Percentiles rank a stretch among this genome's conserved stretches.
Conservation (phyloP, 352 stramenopile species). For the Phytopythium boreale region DNA sequence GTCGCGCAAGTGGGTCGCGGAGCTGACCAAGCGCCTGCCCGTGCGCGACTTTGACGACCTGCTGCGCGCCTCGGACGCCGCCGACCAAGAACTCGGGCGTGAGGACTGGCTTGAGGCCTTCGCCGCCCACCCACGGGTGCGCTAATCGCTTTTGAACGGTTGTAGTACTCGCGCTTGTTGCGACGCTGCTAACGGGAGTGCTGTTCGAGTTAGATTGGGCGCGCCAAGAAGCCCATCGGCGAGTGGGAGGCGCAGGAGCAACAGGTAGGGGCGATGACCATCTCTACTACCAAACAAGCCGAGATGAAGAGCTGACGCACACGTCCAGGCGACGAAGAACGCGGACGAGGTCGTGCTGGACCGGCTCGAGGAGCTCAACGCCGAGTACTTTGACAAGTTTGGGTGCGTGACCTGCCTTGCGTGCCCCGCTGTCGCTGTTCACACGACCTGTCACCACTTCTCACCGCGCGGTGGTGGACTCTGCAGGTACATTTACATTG, state of each 20-base stretch:
- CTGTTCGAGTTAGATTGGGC: constrained; percentile 37
- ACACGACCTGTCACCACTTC: background rate
- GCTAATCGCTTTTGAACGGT: background rate
- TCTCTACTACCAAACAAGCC: background rate
- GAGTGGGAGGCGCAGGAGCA: constrained; percentile 77
- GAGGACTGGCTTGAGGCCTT: constrained; percentile 75
- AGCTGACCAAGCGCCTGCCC: constrained; percentile 39
- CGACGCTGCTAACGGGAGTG: background rate
- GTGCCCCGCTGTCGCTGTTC: background rate
- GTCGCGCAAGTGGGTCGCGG: constrained; percentile 42
- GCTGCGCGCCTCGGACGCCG: constrained; percentile 35
- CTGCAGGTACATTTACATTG: constrained; percentile 74
- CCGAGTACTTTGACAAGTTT: constrained; percentile 65
- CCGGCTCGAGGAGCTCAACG: constrained; percentile 62
- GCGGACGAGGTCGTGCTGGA: constrained; percentile 47
- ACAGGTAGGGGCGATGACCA: constrained; percentile 24
- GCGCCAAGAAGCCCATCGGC: constrained; percentile 60
- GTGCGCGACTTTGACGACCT: constrained; percentile 37
- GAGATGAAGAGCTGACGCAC: background rate
- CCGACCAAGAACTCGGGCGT: constrained; percentile 32
- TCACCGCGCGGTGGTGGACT: background rate
- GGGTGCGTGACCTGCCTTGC: constrained; percentile 22
- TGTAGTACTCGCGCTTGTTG: background rate
- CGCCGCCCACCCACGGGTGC: constrained; percentile 53
- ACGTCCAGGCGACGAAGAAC: constrained; percentile 43